These are phyloP conservation scores for Calocera cornea DNA, from an alignment of 768 basidiomycete genomes.

Conservation along the genomic window DNA sequence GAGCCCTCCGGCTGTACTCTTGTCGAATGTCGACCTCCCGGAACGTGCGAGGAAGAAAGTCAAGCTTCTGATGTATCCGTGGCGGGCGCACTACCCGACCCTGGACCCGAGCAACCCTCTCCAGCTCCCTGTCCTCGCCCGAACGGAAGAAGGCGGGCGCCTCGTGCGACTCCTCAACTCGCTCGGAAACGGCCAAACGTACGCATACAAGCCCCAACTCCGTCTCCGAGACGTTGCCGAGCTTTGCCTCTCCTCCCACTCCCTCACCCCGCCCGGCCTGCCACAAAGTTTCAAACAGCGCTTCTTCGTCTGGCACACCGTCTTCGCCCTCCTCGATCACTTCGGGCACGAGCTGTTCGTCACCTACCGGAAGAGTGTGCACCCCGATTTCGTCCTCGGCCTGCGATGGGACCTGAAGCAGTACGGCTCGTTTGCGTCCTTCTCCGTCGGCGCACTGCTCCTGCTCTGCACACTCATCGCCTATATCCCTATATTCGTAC, in stretches of 20 bases:
- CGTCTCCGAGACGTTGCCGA: background rate
- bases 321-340: background rate
- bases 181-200: background rate
- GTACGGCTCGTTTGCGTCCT: background rate
- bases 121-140: background rate
- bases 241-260: background rate
- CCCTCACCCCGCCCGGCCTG: background rate
- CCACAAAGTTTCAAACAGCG: background rate
- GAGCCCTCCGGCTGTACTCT: background rate
- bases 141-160: background rate
- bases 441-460: background rate
- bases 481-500: background rate
- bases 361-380: background rate
- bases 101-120: background rate
- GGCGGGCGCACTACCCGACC: background rate
- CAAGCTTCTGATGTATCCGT: background rate
- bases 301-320: background rate
- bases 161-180: background rate
- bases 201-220: background rate
- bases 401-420: background rate
- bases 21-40: background rate
- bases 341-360: conserved; percentile 1
- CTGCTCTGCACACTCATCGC: background rate
- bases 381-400: background rate
- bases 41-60: background rate